Percentiles rank a stretch among this genome's conserved stretches.
phyloP scores from a whole-genome alignment of 176 grass and related monocot genomes.

The Coix lacrymajobi region DNA sequence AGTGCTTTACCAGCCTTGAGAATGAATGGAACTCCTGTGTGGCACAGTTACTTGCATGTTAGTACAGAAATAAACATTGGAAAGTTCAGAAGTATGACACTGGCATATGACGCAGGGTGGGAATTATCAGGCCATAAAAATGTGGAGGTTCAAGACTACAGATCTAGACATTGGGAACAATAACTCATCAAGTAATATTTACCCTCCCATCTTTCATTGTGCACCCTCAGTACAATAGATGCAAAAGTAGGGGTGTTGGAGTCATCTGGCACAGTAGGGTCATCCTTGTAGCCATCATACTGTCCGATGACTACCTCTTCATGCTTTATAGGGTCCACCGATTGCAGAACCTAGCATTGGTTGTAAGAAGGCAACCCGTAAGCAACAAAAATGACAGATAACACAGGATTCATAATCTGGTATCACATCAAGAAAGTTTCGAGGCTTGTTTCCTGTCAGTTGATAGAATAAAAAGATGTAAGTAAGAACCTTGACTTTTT shows the following conservation, averaged over 20 bases:
- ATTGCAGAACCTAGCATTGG: conserved; percentile 77
- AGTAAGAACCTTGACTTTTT: conserved; percentile 97
- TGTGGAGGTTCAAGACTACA: background rate
- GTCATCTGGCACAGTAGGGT: conserved; percentile 77
- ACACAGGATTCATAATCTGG: background rate
- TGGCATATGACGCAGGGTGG: background rate
- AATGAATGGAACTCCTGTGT: conserved; percentile 90
- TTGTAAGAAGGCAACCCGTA: background rate
- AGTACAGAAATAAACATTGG: background rate
- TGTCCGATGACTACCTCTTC: conserved; percentile 94
- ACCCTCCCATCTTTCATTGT: conserved; percentile 99
- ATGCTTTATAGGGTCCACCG: conserved; percentile 73
- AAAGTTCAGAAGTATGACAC: background rate
- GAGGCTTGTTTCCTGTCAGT: background rate
- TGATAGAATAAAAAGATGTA: conserved; percentile 17
- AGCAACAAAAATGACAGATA: background rate
- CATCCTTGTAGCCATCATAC: conserved; percentile 94
- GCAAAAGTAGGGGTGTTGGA: conserved; percentile 96
- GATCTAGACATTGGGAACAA: background rate
- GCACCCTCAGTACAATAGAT: conserved; percentile 67
- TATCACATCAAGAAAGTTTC: conserved; percentile 1
- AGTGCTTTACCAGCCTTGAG: conserved; percentile 97
- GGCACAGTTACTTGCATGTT: conserved; percentile 20
- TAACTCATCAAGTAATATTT: conserved; percentile 20
- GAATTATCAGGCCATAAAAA: background rate